Evolutionary conservation across 305 asterid genomes (phyloP).

Genomic region (Plantago lanceolata): DNA sequence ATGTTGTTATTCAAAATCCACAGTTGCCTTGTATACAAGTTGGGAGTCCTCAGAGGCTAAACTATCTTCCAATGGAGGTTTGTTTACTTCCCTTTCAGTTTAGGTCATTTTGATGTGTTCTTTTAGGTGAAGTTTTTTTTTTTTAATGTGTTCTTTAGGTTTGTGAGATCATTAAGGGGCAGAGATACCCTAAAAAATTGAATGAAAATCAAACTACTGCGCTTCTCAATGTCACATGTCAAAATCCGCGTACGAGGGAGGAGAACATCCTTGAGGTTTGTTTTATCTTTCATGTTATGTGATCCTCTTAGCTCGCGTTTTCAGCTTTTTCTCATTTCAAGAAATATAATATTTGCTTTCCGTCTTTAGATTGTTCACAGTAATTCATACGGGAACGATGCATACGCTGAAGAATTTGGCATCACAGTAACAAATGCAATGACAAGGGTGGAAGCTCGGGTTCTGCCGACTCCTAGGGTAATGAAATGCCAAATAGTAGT

Average conservation of each 20-base stretch:
- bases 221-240: conserved; percentile 86
- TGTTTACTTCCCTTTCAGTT: conserved; percentile 11
- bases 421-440: too few relatives aligned
- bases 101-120: background rate
- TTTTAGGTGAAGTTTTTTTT: background rate
- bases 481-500: background rate
- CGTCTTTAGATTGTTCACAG: conserved; percentile 59
- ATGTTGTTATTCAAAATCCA: conserved; percentile 49
- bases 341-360: background rate
- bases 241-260: conserved; percentile 84
- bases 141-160: conserved; percentile 49
- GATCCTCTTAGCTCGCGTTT: too few relatives aligned
- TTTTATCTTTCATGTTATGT: background rate
- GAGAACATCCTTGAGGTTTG: conserved; percentile 64
- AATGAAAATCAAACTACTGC: conserved; percentile 89
- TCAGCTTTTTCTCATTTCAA: background rate
- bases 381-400: conserved; percentile 73
- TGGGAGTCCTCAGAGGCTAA: conserved; percentile 56
- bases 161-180: conserved; percentile 90
- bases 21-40: conserved; percentile 65
- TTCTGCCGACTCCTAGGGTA: conserved; percentile 90
- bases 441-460: conserved; percentile 94
- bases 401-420: conserved; percentile 86
- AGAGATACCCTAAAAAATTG: conserved; percentile 81
- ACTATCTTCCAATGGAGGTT: conserved; percentile 94